phyloP scores from a whole-genome alignment of 192 early-diverging fungal species.

The Entomortierella lignicola region DNA sequence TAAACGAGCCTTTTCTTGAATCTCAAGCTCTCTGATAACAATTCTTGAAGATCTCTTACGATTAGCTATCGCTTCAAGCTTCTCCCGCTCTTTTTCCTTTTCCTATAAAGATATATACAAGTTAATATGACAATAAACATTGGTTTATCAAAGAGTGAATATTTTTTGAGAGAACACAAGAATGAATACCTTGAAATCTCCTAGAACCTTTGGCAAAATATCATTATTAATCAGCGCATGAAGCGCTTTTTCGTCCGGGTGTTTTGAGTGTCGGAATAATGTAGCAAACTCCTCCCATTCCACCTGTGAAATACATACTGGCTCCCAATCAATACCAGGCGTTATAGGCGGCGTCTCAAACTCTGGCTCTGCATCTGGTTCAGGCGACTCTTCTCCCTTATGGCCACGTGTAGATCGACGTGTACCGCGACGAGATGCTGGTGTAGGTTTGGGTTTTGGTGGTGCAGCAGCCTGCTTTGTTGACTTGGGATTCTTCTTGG shows the following conservation, averaged over 20 bases:
- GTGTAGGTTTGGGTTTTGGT: constrained; percentile 9
- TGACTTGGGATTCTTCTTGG: constrained; percentile 36
- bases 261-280: constrained; percentile 64
- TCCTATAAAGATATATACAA: constrained; percentile 34
- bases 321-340: constrained; percentile 62
- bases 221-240: constrained; percentile 65
- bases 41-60: constrained; percentile 75
- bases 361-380: constrained; percentile 27
- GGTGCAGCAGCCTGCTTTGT: constrained; percentile 39
- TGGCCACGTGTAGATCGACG: constrained; percentile 36
- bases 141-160: not conserved
- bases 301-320: constrained; percentile 62
- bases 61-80: constrained; percentile 65
- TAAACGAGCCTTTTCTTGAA: constrained; percentile 59
- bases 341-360: constrained; percentile 52
- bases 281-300: constrained; percentile 76
- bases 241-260: constrained; percentile 67
- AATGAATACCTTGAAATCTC: constrained; percentile 53
- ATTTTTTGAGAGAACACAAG: not conserved
- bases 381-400: constrained; percentile 18
- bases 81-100: constrained; percentile 65
- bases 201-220: constrained; percentile 67
- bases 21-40: constrained; percentile 67
- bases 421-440: constrained; percentile 27
- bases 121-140: not conserved